Evolutionary conservation across 805 yeast species (phyloP).

Genomic region (Cyberlindnera euphorbiiphila): DNA sequence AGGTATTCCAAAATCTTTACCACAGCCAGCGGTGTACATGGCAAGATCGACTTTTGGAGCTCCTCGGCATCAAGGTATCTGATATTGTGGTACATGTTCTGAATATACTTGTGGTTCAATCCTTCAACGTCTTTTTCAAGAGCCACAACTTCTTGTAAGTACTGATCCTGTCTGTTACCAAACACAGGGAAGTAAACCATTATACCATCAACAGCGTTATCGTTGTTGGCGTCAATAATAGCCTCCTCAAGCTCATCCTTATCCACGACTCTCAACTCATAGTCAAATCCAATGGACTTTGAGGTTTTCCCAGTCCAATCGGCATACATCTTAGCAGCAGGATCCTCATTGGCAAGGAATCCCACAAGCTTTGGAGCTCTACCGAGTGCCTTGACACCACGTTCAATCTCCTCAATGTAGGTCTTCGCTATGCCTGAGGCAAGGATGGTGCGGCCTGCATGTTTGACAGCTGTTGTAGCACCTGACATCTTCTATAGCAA

Average conservation of each 20-base stretch:
- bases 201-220: constrained; percentile 77
- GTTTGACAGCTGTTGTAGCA: constrained; percentile 24
- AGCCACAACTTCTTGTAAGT: constrained; percentile 89
- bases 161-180: constrained; percentile 93
- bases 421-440: constrained; percentile 87
- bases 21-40: constrained; percentile 94
- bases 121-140: constrained; percentile 96
- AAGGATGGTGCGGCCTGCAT: constrained; percentile 71
- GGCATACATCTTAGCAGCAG: constrained; percentile 94
- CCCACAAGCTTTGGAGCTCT: constrained; percentile 82
- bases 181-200: constrained; percentile 98
- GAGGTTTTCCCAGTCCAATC: constrained; percentile 94
- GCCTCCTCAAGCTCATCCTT: constrained; percentile 85
- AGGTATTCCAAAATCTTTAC: constrained; percentile 90
- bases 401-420: constrained; percentile 66
- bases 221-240: constrained; percentile 76
- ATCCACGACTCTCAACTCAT: constrained; percentile 65
- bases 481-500: constrained; percentile 25
- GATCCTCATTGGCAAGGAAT: constrained; percentile 86
- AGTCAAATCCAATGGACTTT: constrained; percentile 78
- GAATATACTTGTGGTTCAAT: constrained; percentile 82
- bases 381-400: constrained; percentile 48
- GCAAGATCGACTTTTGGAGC: constrained; percentile 76
- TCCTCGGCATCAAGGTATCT: constrained; percentile 74
- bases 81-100: constrained; percentile 91